These are phyloP conservation scores for Cercospora zeina DNA, from an alignment of 2,329 filamentous ascomycete species.

Conservation along the genomic window DNA sequence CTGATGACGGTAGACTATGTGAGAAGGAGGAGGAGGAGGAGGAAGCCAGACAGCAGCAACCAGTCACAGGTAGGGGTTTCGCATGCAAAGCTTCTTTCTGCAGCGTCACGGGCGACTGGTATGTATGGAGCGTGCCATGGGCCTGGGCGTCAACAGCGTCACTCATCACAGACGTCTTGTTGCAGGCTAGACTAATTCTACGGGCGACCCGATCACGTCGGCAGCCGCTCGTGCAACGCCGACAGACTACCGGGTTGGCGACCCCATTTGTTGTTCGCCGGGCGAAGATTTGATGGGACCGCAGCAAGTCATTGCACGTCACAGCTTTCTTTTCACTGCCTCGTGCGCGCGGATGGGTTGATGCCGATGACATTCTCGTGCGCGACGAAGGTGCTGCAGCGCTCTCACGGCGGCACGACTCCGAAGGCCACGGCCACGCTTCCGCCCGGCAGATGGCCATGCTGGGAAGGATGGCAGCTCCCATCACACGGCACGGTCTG, in stretches of 20 bases:
- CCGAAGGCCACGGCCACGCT: neutral
- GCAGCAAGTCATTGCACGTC: conserved; percentile 26
- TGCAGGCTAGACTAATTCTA: too few species aligned
- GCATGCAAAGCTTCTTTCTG: conserved; percentile 12
- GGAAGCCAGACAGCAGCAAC: neutral
- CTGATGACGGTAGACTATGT: neutral
- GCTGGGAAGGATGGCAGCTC: too few species aligned
- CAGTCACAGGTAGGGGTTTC: conserved; percentile 10
- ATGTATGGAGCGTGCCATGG: conserved; percentile 21
- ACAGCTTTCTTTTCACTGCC: conserved; percentile 14
- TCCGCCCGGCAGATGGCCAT: too few species aligned
- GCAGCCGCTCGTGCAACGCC: conserved; percentile 24
- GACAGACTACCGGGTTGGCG: conserved; percentile 21
- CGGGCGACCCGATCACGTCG: conserved; percentile 19
- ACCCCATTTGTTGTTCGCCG: conserved; percentile 18
- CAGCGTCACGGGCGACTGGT: conserved; percentile 21
- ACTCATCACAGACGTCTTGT: too few species aligned
- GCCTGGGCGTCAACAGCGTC: conserved; percentile 4
- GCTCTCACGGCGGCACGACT: conserved; percentile 13
- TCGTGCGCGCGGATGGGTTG: neutral
- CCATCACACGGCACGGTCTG: too few species aligned
- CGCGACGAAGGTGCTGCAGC: neutral
- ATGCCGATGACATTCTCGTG: conserved; percentile 1
- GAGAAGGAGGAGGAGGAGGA: too few species aligned
- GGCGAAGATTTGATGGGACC: conserved; percentile 16